phyloP scores from a whole-genome alignment of 2,329 filamentous ascomycete genomes.

The Rutstroemia sydowiana region DNA sequence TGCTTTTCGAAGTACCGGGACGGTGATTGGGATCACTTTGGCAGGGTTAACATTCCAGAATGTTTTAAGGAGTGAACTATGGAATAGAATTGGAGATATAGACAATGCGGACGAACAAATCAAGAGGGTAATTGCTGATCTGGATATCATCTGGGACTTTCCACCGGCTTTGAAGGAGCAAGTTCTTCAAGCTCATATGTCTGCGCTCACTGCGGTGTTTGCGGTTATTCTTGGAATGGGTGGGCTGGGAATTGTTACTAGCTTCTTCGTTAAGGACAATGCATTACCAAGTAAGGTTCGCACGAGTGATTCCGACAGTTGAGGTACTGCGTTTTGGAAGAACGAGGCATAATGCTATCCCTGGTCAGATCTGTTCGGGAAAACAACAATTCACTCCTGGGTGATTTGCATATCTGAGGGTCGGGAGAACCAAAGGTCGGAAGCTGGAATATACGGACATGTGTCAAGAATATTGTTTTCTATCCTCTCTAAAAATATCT shows the following conservation, averaged over 20 bases:
- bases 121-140: not conserved
- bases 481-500: too few relatives aligned
- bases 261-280: not conserved
- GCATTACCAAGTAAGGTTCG: not conserved
- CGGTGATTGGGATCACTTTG: slow-evolving; percentile 53
- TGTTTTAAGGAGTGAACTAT: not conserved
- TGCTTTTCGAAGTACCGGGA: slow-evolving; percentile 66
- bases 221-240: not conserved
- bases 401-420: too few relatives aligned
- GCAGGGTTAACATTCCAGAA: slow-evolving; percentile 12
- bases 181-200: not conserved
- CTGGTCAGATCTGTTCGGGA: not conserved
- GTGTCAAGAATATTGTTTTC: too few relatives aligned
- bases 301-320: not conserved
- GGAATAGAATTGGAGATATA: slow-evolving; percentile 9
- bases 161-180: not conserved
- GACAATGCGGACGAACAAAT: not conserved
- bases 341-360: not conserved
- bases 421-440: too few relatives aligned
- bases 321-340: not conserved
- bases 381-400: too few relatives aligned
- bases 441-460: too few relatives aligned
- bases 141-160: not conserved
- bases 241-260: not conserved
- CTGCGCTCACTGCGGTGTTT: not conserved